Evolutionary conservation across 139 green algal species (phyloP).

Genomic region (Choricystis sp.): DNA sequence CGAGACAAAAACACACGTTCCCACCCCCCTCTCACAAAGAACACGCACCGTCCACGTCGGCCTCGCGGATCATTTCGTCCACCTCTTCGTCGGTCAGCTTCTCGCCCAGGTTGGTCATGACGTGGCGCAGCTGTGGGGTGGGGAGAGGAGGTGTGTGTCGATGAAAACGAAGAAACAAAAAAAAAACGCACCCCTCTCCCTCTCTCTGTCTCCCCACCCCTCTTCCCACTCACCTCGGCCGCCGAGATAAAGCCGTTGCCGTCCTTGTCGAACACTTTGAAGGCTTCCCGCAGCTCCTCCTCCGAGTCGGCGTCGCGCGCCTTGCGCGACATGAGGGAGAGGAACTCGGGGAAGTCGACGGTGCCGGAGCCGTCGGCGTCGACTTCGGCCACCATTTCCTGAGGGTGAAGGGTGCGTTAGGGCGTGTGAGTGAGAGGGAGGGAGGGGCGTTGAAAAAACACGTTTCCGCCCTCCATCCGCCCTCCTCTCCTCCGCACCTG

Average conservation of each 20-base stretch:
- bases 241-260: constrained; percentile 98
- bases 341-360: constrained; percentile 99
- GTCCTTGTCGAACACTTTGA: constrained; percentile 99
- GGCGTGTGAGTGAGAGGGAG: not conserved
- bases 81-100: constrained; percentile 94
- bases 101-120: constrained; percentile 32
- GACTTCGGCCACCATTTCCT: constrained; percentile 99
- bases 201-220: not conserved
- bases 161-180: not conserved
- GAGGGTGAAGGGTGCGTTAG: not conserved
- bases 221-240: constrained; percentile 51
- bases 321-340: constrained; percentile 95
- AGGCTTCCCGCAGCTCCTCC: constrained; percentile 95
- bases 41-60: constrained; percentile 82
- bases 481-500: constrained; percentile 21
- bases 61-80: constrained; percentile 94
- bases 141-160: not conserved
- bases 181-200: no score
- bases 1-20: no score
- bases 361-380: constrained; percentile 97
- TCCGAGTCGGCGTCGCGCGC: constrained; percentile 87
- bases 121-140: constrained; percentile 72
- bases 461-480: not conserved
- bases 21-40: no score
- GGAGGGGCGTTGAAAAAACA: not conserved